Conservation (phyloP, 2,329 filamentous ascomycete species). For the Colletotrichum sp. region DNA sequence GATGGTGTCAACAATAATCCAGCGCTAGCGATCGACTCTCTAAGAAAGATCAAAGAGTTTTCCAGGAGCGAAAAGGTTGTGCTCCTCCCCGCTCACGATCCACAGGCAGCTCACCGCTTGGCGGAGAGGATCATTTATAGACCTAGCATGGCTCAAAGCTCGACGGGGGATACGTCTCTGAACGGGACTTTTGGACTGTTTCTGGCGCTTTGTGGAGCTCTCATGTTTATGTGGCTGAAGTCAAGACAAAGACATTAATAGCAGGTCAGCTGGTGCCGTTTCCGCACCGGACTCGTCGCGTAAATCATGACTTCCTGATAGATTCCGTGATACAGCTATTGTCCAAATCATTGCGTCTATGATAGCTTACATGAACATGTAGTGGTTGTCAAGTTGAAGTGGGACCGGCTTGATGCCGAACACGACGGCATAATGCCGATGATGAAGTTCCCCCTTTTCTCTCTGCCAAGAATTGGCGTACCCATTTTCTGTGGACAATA, state of each 20-base stretch:
- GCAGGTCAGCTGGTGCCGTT: too few species aligned
- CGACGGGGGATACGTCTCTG: neutral
- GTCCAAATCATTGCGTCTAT: neutral
- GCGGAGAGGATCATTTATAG: neutral
- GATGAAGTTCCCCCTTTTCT: neutral
- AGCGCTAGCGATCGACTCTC: neutral
- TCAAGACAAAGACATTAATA: neutral
- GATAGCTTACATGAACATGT: rapidly evolving
- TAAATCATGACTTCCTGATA: neutral
- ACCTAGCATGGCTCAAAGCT: neutral
- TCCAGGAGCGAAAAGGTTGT: neutral
- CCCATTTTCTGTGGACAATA: neutral
- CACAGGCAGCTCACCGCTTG: neutral
- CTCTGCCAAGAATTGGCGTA: neutral
- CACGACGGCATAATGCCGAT: neutral
- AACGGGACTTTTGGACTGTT: rapidly evolving
- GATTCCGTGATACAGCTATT: neutral
- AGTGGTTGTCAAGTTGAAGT: neutral
- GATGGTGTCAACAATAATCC: neutral
- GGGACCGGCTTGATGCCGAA: neutral
- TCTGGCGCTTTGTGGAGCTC: neutral
- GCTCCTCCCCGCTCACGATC: neutral
- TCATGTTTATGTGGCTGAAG: neutral
- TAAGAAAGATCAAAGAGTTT: neutral
- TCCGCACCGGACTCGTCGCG: neutral